These are phyloP conservation scores for Hypoxylon trugodes DNA, from an alignment of 495 filamentous ascomycete species.

Conservation along the genomic window DNA sequence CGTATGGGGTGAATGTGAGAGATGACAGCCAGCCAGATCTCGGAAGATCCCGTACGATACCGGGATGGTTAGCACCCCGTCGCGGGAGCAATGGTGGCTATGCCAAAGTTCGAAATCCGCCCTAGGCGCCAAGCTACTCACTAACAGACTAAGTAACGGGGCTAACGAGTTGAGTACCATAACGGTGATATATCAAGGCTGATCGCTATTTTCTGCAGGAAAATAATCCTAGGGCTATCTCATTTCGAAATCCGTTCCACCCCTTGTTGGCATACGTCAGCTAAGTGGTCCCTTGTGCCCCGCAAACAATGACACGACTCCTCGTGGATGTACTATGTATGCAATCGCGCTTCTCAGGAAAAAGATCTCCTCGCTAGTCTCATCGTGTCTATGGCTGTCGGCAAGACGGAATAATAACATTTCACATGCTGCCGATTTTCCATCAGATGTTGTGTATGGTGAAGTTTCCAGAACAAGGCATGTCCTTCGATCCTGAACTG, in stretches of 20 bases:
- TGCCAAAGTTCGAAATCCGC: neutral
- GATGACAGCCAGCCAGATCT: conserved; percentile 4
- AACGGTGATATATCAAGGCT: conserved; percentile 15
- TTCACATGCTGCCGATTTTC: neutral
- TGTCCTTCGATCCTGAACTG: neutral
- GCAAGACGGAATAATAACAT: neutral
- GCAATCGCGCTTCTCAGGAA: too few species aligned
- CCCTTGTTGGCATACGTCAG: conserved; percentile 10
- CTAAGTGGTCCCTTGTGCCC: conserved; percentile 11
- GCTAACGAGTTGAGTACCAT: conserved; percentile 31
- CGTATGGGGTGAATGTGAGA: neutral
- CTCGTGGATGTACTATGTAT: neutral
- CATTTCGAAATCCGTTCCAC: neutral
- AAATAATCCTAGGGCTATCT: neutral
- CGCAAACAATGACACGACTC: conserved; percentile 9
- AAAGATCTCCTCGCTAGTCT: neutral
- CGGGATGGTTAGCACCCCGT: conserved; percentile 13
- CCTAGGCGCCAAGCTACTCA: neutral
- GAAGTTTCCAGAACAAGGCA: neutral
- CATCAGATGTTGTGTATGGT: neutral
- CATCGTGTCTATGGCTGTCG: too few species aligned
- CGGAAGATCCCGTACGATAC: conserved; percentile 13
- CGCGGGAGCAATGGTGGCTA: neutral
- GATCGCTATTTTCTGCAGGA: conserved; percentile 21
- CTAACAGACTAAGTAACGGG: conserved; percentile 1